Base-by-base conservation (phyloP, 805 yeast genomes). In the Geotrichum ghanense region DNA sequence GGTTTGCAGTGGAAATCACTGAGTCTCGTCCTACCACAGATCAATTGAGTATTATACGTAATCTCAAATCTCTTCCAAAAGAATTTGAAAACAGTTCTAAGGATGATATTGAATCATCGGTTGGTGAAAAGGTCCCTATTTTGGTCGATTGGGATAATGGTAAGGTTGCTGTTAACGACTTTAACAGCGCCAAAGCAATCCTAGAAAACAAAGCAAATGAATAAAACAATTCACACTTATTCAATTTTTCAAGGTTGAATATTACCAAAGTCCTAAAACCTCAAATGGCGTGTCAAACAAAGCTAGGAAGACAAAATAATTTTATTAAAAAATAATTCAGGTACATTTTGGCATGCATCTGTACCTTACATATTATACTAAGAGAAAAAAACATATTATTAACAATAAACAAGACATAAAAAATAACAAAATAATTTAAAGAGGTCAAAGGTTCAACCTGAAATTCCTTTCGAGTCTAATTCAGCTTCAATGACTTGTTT, bases 61-160 rank as follows among this genome's bases (percentile, higher is more conserved):
- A 20, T 20, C 49, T 26, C 44, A 50, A n/a, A 45, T n/a, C 16
- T 14, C 31, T 34, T 14, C 42, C 21, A 22, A 24, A 26, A 9
- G 19, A 37, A n/a, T 17, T 20, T 23, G 24, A 12, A 10, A n/a
- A n/a, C n/a, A n/a, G n/a, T n/a, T 31, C 24, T 17, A 35, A 47
- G 31, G 42, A 52, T 2, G 22, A 16, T 4, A 34, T 48, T 27
- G 44, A 48, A 54, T 48, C 45, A 7, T 2, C 50, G 22, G 42
- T 35, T 23, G 56, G 50, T 27, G 16, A 51, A 57, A 51, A 69
- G 62, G 51, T 65, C 54, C 81, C 81, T 1, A 61, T 76, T 41
- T 65, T 78, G 16, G 81, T 79, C 14, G 83, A 79, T 60, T 79
- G 84, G 83, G 76, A 74, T 51, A 69, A 76, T 53, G 70, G 72